Percentiles rank a stretch among this genome's conserved stretches.
These are phyloP conservation scores for Zymoseptoria crescenta DNA, from an alignment of 2,329 filamentous ascomycete genomes.

Conservation along the genomic window DNA sequence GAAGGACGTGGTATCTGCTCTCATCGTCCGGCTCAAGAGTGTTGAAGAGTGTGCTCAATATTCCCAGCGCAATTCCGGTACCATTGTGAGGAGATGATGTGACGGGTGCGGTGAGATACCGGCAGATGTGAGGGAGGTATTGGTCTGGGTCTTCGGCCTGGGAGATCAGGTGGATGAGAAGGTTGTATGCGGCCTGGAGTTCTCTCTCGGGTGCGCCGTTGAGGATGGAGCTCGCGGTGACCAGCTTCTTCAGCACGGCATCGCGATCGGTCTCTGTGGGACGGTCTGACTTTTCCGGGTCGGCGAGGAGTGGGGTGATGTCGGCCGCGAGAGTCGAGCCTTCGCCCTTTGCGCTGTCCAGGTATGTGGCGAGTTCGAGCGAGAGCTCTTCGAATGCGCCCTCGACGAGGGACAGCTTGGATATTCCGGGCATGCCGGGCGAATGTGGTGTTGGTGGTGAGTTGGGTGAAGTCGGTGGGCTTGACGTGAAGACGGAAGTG, in stretches of 20 bases:
- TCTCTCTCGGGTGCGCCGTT: slow-evolving; percentile 91
- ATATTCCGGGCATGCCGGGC: slow-evolving; percentile 49
- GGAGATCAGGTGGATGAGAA: slow-evolving; percentile 85
- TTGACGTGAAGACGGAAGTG: not conserved
- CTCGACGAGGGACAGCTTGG: slow-evolving; percentile 67
- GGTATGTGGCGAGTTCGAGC: slow-evolving; percentile 88
- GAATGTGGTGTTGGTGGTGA: not conserved
- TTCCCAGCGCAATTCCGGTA: slow-evolving; percentile 75
- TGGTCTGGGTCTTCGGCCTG: slow-evolving; percentile 78
- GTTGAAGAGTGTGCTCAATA: slow-evolving; percentile 95
- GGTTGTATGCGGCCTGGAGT: slow-evolving; percentile 92
- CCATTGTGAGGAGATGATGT: slow-evolving; percentile 79
- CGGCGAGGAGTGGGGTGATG: slow-evolving; percentile 59
- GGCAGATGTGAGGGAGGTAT: slow-evolving; percentile 81
- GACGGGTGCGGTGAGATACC: slow-evolving; percentile 80
- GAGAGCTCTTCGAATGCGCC: slow-evolving; percentile 88
- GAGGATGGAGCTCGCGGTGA: slow-evolving; percentile 67
- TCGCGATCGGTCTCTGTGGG: slow-evolving; percentile 58
- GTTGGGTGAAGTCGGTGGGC: not conserved
- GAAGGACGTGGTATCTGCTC: slow-evolving; percentile 81
- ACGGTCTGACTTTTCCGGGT: slow-evolving; percentile 36
- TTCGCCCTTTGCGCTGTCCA: slow-evolving; percentile 67
- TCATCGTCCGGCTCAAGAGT: slow-evolving; percentile 69
- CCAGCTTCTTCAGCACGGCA: slow-evolving; percentile 82
- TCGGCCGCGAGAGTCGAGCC: slow-evolving; percentile 51